These are phyloP conservation scores for Oryza coarctata DNA, from an alignment of 176 grass and related monocot species.

Conservation along the genomic window DNA sequence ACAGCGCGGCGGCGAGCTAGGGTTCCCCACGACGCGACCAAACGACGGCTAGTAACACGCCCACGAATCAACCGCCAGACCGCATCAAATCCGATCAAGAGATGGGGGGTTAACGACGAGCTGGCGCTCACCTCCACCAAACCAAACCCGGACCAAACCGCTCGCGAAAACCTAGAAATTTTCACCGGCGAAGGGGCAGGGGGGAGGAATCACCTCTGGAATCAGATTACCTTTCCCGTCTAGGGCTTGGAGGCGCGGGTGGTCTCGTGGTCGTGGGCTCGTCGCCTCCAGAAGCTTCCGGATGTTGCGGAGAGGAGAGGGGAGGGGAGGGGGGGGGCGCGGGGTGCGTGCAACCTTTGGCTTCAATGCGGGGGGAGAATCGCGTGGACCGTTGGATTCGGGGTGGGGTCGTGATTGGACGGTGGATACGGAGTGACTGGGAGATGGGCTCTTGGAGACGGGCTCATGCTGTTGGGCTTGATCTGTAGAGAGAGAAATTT, in stretches of 20 bases:
- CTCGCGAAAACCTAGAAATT: not conserved
- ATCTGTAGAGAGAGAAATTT: not conserved
- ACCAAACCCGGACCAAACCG: not conserved
- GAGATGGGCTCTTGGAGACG: not conserved
- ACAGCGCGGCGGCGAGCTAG: not conserved
- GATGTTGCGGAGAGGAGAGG: not conserved
- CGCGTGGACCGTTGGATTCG: not conserved
- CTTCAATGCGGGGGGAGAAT: not conserved
- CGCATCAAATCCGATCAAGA: not conserved
- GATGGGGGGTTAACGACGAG: too few species aligned
- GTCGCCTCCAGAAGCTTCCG: constrained; percentile 38
- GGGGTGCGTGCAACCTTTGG: too few species aligned
- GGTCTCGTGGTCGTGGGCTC: not conserved
- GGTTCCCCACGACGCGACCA: not conserved
- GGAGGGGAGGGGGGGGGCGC: not conserved
- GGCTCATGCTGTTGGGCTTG: not conserved
- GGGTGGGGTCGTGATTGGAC: not conserved
- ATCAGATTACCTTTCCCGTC: constrained; percentile 3
- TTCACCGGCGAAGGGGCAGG: not conserved
- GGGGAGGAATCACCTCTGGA: not conserved
- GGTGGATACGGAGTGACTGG: not conserved
- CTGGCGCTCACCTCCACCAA: not conserved
- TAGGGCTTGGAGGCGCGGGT: constrained; percentile 19
- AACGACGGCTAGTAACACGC: not conserved
- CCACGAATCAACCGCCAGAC: not conserved